Conservation (phyloP, 768 basidiomycete species). For the Leccinum uliginosum region DNA sequence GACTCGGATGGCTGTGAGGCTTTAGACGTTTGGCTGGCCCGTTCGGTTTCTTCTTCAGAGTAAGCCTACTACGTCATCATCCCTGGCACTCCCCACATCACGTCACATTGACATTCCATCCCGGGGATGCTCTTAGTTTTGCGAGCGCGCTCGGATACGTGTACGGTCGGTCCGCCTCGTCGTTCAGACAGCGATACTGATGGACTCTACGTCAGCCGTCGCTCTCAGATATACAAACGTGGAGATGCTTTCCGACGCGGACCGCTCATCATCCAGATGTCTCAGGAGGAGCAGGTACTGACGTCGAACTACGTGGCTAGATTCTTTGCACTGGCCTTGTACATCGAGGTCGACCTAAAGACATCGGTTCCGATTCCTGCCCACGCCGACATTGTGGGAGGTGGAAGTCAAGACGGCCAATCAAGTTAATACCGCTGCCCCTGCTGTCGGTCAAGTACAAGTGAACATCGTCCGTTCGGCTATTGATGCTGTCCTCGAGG, state of each 20-base stretch:
- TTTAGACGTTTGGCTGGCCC: no score
- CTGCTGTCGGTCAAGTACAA: conserved; percentile 36
- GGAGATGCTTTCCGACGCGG: conserved; percentile 77
- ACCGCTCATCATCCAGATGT: conserved; percentile 70
- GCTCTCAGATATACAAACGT: conserved; percentile 76
- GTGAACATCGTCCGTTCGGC: conserved; percentile 67
- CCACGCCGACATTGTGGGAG: conserved; percentile 81
- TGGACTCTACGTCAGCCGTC: conserved; percentile 40
- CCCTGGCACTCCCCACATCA: no score
- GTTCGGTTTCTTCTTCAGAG: no score
- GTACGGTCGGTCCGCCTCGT: conserved; percentile 36
- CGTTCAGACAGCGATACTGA: conserved; percentile 1
- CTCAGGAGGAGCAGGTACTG: conserved; percentile 75
- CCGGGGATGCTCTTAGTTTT: conserved; percentile 76
- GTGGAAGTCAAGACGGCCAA: conserved; percentile 83
- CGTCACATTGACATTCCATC: no score
- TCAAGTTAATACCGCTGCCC: conserved; percentile 64
- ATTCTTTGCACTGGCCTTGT: conserved; percentile 6
- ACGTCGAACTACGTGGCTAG: not conserved
- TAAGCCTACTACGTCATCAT: no score
- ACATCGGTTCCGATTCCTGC: conserved; percentile 73
- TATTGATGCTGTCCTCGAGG: conserved; percentile 73
- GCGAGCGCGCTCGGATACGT: conserved; percentile 75
- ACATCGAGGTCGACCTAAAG: conserved; percentile 60
- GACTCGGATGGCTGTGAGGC: no score